These are phyloP conservation scores for Cercospora zeina DNA, from an alignment of 2,329 filamentous ascomycete genomes.

Conservation along the genomic window DNA sequence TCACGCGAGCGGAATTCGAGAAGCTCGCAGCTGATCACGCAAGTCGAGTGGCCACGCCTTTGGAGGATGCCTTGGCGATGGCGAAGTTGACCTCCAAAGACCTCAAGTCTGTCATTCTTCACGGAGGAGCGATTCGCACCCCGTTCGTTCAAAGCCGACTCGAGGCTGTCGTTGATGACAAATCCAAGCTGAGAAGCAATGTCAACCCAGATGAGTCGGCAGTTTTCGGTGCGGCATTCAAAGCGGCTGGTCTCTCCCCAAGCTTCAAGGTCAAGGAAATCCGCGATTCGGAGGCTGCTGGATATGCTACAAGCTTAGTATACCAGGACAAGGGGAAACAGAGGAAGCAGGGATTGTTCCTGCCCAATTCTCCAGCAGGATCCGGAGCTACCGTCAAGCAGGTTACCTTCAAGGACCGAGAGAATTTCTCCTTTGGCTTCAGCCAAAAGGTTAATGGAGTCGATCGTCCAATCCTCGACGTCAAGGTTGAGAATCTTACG, in stretches of 20 bases:
- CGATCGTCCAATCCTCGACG: constrained; percentile 62
- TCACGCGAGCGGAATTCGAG: constrained; percentile 79
- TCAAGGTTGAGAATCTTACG: constrained; percentile 84
- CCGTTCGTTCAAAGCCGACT: constrained; percentile 92
- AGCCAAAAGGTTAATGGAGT: constrained; percentile 66
- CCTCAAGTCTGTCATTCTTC: constrained; percentile 86
- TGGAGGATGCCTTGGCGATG: constrained; percentile 71
- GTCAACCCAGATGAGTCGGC: constrained; percentile 97
- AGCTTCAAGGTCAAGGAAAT: constrained; percentile 99
- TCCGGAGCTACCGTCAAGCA: constrained; percentile 66
- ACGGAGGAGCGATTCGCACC: constrained; percentile 85
- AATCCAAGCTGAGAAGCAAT: constrained; percentile 82
- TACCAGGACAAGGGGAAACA: constrained; percentile 67
- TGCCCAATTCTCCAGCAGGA: constrained; percentile 71
- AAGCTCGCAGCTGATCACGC: constrained; percentile 68
- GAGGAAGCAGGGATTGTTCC: constrained; percentile 80
- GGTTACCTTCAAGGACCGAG: constrained; percentile 75
- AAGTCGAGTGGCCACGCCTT: constrained; percentile 65
- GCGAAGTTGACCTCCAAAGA: constrained; percentile 73
- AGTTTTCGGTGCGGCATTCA: constrained; percentile 93
- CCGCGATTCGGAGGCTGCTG: constrained; percentile 71
- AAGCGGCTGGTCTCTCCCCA: constrained; percentile 85
- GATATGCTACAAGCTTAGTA: constrained; percentile 72
- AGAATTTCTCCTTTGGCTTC: constrained; percentile 78
- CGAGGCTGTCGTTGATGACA: constrained; percentile 69